Conservation (phyloP, 805 yeast genomes). For the Suhomyces tanzawaensis region DNA sequence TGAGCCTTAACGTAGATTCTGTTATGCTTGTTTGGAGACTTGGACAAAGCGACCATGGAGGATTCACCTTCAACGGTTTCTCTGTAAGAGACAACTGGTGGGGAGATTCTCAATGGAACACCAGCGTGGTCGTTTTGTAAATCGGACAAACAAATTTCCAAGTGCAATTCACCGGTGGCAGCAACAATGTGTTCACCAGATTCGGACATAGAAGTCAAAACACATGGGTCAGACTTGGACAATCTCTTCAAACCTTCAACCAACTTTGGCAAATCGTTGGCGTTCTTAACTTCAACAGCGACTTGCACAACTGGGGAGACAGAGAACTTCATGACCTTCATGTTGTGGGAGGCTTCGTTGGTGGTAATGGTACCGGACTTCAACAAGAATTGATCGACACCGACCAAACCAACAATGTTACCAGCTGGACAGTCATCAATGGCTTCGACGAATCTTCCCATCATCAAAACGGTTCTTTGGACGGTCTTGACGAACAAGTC, state of each 20-base stretch:
- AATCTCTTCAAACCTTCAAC: constrained; percentile 99
- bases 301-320: constrained; percentile 99
- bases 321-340: constrained; percentile 99
- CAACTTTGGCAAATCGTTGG: constrained; percentile 97
- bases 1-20: constrained; percentile 97
- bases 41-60: constrained; percentile 92
- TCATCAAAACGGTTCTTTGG: constrained; percentile 99
- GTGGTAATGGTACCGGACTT: constrained; percentile 99
- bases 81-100: constrained; percentile 98
- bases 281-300: constrained; percentile 99
- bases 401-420: constrained; percentile 99
- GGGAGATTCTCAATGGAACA: constrained; percentile 95
- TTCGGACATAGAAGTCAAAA: constrained; percentile 78
- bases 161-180: constrained; percentile 99
- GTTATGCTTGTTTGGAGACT: constrained; percentile 99
- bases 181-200: constrained; percentile 99
- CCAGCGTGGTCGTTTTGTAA: constrained; percentile 99
- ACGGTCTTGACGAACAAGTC: constrained; percentile 95
- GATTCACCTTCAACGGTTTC: constrained; percentile 96
- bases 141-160: constrained; percentile 95
- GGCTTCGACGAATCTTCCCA: constrained; percentile 98
- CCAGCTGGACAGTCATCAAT: constrained; percentile 99
- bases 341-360: constrained; percentile 94
- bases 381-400: constrained; percentile 99
- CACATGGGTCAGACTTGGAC: constrained; percentile 99